Conservation (phyloP, 2,329 filamentous ascomycete genomes). For the Ilyonectria mors-panacis region DNA sequence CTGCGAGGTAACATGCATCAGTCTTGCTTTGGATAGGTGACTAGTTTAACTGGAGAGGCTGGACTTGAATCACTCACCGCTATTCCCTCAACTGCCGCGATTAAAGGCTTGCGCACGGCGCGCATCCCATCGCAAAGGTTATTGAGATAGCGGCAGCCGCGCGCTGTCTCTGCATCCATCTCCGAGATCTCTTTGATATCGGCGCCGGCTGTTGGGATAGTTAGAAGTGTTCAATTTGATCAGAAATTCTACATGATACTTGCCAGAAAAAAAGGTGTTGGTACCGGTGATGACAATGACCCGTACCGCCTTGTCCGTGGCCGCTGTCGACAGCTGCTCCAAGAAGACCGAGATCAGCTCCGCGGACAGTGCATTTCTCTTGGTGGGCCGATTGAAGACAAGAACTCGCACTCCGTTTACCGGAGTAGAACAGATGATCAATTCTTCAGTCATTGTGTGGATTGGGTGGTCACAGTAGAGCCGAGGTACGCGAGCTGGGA, state of each 20-base stretch:
- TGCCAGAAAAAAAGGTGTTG: conserved; percentile 55
- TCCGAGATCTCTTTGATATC: conserved; percentile 54
- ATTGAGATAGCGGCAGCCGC: conserved; percentile 54
- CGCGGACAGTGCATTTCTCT: conserved; percentile 71
- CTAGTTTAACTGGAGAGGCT: not conserved
- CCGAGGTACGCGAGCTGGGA: not conserved
- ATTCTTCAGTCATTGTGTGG: conserved; percentile 24
- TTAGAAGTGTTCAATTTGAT: not conserved
- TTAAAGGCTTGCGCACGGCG: conserved; percentile 59
- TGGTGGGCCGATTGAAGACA: conserved; percentile 67
- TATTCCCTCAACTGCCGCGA: conserved; percentile 66
- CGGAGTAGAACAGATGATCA: conserved; percentile 48
- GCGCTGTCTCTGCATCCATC: conserved; percentile 51
- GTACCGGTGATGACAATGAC: conserved; percentile 57
- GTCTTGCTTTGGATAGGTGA: conserved; percentile 2
- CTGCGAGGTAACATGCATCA: conserved; percentile 47
- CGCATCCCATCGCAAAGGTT: conserved; percentile 57
- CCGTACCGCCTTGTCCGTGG: conserved; percentile 48
- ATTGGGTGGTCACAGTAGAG: no score
- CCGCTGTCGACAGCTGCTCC: conserved; percentile 42
- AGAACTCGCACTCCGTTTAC: conserved; percentile 60
- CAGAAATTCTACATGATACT: not conserved
- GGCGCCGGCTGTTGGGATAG: conserved; percentile 49
- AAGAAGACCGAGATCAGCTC: conserved; percentile 63
- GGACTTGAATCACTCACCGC: conserved; percentile 56